Percentiles rank a stretch among this genome's conserved stretches.
Evolutionary conservation across 2,329 filamentous ascomycete species (phyloP).

Genomic region (Herpotrichia juniperi): DNA sequence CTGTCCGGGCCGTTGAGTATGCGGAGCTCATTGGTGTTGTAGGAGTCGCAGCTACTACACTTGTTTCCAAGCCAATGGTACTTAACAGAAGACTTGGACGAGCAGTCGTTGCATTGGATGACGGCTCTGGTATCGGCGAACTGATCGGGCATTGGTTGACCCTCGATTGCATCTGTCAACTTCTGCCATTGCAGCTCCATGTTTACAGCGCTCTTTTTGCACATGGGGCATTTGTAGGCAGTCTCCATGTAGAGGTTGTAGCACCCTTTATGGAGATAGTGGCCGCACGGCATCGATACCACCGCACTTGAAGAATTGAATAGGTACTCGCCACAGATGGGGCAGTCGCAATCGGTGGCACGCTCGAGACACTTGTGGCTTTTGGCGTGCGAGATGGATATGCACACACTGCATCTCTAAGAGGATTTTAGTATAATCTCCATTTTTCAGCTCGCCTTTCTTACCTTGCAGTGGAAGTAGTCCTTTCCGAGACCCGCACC

Average conservation of each 20-base stretch:
- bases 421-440: conserved; percentile 26
- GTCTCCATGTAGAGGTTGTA: conserved; percentile 86
- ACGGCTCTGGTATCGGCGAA: conserved; percentile 80
- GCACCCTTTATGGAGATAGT: conserved; percentile 91
- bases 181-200: conserved; percentile 97
- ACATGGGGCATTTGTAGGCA: conserved; percentile 96
- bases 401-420: conserved; percentile 82
- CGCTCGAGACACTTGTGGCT: conserved; percentile 94
- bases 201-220: conserved; percentile 94
- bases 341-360: conserved; percentile 93
- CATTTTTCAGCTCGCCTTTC: conserved; percentile 11
- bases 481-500: conserved; percentile 93
- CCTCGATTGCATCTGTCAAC: conserved; percentile 82
- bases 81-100: conserved; percentile 79
- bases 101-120: conserved; percentile 94
- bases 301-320: conserved; percentile 89
- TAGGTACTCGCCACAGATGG: conserved; percentile 95
- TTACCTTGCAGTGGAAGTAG: conserved; percentile 96
- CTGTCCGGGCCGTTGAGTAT: conserved; percentile 48
- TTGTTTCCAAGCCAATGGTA: conserved; percentile 97
- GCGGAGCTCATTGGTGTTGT: conserved; percentile 58
- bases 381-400: conserved; percentile 82
- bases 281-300: conserved; percentile 93
- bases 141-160: conserved; percentile 89
- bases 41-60: conserved; percentile 68